Percentiles rank a stretch among this genome's conserved stretches.
phyloP scores from a whole-genome alignment of 352 stramenopile species.

The Blastocystis sp. region DNA sequence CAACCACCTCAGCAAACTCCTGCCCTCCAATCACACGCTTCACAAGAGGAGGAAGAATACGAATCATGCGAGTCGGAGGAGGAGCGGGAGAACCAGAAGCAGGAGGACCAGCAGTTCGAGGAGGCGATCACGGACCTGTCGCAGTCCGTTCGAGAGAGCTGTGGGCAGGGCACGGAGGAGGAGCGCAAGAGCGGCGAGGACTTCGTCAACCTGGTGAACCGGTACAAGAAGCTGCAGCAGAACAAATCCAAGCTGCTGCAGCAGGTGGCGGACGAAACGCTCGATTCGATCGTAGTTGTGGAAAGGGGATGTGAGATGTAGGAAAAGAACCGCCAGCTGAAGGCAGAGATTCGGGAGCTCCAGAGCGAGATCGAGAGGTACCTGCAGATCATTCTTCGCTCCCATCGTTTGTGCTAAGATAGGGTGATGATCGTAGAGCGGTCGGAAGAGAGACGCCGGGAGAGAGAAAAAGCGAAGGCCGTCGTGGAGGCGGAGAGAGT shows the following conservation, averaged over 20 bases:
- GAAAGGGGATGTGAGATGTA: not conserved
- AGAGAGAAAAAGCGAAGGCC: constrained; percentile 17
- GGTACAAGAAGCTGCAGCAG: constrained; percentile 20
- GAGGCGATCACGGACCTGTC: not conserved
- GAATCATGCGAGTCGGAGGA: not conserved
- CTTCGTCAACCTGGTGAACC: not conserved
- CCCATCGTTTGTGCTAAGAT: not conserved
- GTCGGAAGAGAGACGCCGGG: not conserved
- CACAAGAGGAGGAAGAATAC: not conserved
- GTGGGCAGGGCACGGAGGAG: not conserved
- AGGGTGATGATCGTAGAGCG: not conserved
- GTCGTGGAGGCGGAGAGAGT: not conserved
- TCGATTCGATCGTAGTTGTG: constrained; percentile 9
- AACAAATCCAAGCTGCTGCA: not conserved
- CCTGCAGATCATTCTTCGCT: not conserved
- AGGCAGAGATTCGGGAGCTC: constrained; percentile 16
- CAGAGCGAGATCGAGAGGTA: not conserved
- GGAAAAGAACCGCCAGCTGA: not conserved
- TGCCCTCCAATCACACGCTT: too few species aligned
- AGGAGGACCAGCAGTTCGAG: constrained; percentile 44
- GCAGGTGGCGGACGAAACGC: not conserved
- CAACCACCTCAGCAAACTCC: too few species aligned
- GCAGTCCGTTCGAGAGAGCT: not conserved
- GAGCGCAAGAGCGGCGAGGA: not conserved
- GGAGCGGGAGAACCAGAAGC: not conserved